phyloP scores from a whole-genome alignment of 2,329 filamentous ascomycete species.

The Stemphylium lycopersici region DNA sequence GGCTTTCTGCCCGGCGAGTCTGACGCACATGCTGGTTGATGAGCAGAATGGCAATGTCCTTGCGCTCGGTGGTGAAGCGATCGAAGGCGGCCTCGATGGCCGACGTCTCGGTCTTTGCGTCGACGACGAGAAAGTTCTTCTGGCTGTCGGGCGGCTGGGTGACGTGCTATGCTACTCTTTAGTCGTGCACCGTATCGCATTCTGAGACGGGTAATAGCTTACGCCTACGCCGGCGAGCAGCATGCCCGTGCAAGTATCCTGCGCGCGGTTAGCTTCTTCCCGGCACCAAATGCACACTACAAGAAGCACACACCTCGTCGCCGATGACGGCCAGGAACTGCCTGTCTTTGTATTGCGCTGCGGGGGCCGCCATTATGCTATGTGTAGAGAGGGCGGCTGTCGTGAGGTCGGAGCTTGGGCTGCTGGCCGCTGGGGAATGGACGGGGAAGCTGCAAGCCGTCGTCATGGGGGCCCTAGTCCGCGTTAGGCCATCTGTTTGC shows the following conservation, averaged over 20 bases:
- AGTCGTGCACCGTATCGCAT: neutral
- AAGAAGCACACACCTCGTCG: conserved; percentile 74
- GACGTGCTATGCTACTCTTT: conserved; percentile 71
- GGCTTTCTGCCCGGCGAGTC: neutral
- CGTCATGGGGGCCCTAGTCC: conserved; percentile 35
- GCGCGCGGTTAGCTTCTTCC: conserved; percentile 19
- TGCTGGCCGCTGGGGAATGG: conserved; percentile 9
- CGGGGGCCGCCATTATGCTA: conserved; percentile 63
- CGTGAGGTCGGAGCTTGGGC: conserved; percentile 29
- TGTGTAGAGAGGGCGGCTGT: conserved; percentile 18
- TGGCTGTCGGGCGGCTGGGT: conserved; percentile 85
- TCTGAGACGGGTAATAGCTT: conserved; percentile 44
- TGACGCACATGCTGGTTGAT: conserved; percentile 94
- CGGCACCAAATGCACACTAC: neutral
- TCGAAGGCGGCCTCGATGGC: conserved; percentile 91
- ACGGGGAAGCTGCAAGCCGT: conserved; percentile 22
- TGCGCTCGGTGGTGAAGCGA: conserved; percentile 83
- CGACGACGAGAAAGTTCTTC: conserved; percentile 98
- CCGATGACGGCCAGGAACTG: conserved; percentile 98
- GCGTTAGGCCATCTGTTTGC: conserved; percentile 32
- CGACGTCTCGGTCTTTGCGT: conserved; percentile 86
- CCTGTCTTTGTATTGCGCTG: conserved; percentile 73
- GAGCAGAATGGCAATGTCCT: conserved; percentile 94
- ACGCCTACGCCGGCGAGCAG: conserved; percentile 95
- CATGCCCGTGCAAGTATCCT: conserved; percentile 96